phyloP scores from a whole-genome alignment of 192 early-diverging fungal genomes.

The Mortierella alpina region DNA sequence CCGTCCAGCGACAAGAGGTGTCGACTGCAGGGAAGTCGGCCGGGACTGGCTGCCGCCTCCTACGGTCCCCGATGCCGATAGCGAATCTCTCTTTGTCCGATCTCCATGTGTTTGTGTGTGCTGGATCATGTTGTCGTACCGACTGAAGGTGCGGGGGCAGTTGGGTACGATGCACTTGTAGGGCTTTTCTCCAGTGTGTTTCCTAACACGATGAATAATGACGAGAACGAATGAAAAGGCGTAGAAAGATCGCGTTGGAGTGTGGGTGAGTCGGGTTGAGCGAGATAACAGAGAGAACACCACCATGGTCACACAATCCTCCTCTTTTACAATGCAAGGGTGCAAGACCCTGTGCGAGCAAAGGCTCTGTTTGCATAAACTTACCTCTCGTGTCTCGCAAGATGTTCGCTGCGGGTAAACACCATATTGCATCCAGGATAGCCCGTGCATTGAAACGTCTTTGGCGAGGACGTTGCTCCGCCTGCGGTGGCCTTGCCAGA shows the following conservation, averaged over 20 bases:
- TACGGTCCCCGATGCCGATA: constrained; percentile 4
- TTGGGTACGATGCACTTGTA: constrained; percentile 68
- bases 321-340: constrained; percentile 1
- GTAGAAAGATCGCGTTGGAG: not conserved
- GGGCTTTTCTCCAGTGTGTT: constrained; percentile 64
- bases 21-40: constrained; percentile 39
- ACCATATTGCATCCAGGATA: constrained; percentile 55
- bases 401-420: constrained; percentile 51
- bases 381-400: constrained; percentile 53
- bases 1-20: constrained; percentile 16
- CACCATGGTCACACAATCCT: not conserved
- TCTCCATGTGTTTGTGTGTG: constrained; percentile 71
- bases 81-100: constrained; percentile 45
- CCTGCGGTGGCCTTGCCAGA: constrained; percentile 2
- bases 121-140: constrained; percentile 82
- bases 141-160: constrained; percentile 71
- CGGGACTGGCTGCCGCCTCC: constrained; percentile 11
- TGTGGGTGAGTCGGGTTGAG: not conserved
- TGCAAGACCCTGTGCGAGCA: not conserved
- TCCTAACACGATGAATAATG: constrained; percentile 17
- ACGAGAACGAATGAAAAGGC: not conserved
- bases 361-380: not conserved
- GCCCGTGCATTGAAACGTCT: constrained; percentile 52
- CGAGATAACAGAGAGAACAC: not conserved
- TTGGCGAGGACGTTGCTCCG: constrained; percentile 37